Evolutionary conservation across 352 stramenopile genomes (phyloP).

Genomic region (Phytophthora vignae): DNA sequence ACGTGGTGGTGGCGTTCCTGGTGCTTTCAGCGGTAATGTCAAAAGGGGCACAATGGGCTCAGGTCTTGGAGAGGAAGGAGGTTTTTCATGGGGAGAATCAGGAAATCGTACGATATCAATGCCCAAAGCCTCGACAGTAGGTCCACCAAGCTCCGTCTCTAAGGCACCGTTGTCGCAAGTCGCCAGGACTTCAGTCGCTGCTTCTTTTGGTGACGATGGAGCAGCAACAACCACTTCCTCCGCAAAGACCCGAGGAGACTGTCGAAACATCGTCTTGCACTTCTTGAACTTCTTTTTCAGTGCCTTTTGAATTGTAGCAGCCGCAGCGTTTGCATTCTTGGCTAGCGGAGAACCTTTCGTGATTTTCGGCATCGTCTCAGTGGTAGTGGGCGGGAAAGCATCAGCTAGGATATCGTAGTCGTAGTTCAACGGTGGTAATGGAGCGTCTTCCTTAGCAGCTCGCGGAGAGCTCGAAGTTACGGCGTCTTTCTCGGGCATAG

Average conservation of each 20-base stretch:
- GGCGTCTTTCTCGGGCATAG: background rate
- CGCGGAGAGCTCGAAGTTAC: background rate
- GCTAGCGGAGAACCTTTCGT: slow-evolving; percentile 8
- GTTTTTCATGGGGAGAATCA: background rate
- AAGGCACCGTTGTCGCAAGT: background rate
- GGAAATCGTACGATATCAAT: background rate
- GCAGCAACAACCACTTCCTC: slow-evolving; percentile 27
- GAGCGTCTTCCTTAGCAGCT: background rate
- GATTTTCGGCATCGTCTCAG: slow-evolving; percentile 25
- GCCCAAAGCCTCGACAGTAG: background rate
- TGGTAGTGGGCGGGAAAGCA: background rate
- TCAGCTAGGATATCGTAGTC: background rate
- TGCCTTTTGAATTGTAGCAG: slow-evolving; percentile 54
- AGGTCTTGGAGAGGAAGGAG: background rate
- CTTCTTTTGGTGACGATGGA: background rate
- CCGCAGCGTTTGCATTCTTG: slow-evolving; percentile 35
- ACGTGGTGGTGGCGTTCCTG: slow-evolving; percentile 7
- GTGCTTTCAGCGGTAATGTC: slow-evolving; percentile 6
- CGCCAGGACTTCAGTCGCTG: background rate
- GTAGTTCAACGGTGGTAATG: background rate
- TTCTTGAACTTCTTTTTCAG: slow-evolving; percentile 54
- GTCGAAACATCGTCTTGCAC: slow-evolving; percentile 52
- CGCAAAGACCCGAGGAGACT: slow-evolving; percentile 52
- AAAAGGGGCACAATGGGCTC: slow-evolving; percentile 27
- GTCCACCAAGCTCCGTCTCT: background rate